These are phyloP conservation scores for Grammothele lineata DNA, from an alignment of 768 basidiomycete species.

Conservation along the genomic window DNA sequence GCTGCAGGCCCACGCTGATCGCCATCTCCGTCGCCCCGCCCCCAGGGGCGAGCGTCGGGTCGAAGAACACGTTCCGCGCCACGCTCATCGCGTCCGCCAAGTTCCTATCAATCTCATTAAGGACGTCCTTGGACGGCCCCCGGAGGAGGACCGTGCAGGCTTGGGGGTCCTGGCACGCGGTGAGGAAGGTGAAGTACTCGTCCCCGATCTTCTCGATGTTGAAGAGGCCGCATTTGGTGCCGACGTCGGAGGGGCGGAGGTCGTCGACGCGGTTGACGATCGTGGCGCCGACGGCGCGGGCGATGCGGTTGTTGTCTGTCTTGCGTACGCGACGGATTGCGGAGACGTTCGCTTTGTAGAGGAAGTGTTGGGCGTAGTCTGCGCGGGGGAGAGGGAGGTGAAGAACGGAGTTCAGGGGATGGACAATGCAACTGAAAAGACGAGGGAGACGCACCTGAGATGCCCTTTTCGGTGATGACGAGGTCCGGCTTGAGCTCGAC, in stretches of 20 bases:
- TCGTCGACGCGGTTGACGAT: slow-evolving; percentile 98
- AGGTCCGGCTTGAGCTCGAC: slow-evolving; percentile 94
- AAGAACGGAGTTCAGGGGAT: background rate
- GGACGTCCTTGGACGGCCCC: slow-evolving; percentile 95
- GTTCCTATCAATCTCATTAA: slow-evolving; percentile 98
- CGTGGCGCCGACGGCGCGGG: slow-evolving; percentile 90
- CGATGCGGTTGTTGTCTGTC: slow-evolving; percentile 98
- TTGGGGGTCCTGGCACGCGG: slow-evolving; percentile 86
- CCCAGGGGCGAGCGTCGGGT: slow-evolving; percentile 90
- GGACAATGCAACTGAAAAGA: background rate
- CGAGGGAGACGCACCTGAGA: slow-evolving; percentile 65
- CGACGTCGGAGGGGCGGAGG: slow-evolving; percentile 86
- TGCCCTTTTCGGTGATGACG: slow-evolving; percentile 95
- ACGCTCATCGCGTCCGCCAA: slow-evolving; percentile 97
- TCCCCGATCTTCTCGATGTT: slow-evolving; percentile 96
- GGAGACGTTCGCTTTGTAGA: slow-evolving; percentile 85
- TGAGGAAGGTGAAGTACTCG: slow-evolving; percentile 98
- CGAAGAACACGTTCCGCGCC: slow-evolving; percentile 94
- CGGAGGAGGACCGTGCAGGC: slow-evolving; percentile 98
- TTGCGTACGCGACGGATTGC: slow-evolving; percentile 96
- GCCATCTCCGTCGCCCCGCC: slow-evolving; percentile 99
- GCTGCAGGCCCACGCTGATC: slow-evolving; percentile 80
- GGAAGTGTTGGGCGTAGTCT: slow-evolving; percentile 93
- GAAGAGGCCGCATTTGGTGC: slow-evolving; percentile 94
- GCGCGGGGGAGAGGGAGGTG: background rate